phyloP scores from a whole-genome alignment of 2,329 filamentous ascomycete genomes.

The Aschersonia sp. region DNA sequence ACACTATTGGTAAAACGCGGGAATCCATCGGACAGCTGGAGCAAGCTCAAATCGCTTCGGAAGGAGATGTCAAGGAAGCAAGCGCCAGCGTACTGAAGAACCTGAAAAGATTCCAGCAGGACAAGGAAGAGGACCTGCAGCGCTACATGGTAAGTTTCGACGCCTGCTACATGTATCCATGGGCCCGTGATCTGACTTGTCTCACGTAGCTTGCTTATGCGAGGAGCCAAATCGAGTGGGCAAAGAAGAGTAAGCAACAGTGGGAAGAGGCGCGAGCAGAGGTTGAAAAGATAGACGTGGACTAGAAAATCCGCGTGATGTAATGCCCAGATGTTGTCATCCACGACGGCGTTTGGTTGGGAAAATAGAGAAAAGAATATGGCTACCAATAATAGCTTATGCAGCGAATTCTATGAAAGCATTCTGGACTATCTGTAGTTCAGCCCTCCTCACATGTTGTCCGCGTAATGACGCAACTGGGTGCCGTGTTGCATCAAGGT shows the following conservation, averaged over 20 bases:
- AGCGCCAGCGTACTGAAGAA: slow-evolving; percentile 80
- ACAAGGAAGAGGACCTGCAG: slow-evolving; percentile 89
- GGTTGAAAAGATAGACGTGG: slow-evolving; percentile 71
- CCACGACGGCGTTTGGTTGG: no score
- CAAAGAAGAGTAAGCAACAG: slow-evolving; percentile 72
- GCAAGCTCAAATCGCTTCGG: slow-evolving; percentile 76
- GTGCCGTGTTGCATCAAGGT: no score
- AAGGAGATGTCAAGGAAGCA: slow-evolving; percentile 85
- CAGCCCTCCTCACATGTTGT: no score
- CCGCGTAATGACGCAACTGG: no score
- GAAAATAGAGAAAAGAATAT: no score
- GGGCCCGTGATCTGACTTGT: neutral
- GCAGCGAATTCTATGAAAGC: no score
- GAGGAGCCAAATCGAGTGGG: slow-evolving; percentile 88
- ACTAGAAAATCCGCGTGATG: slow-evolving; percentile 12
- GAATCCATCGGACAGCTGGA: slow-evolving; percentile 79
- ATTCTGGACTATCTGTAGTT: no score
- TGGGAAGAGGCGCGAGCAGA: slow-evolving; percentile 86
- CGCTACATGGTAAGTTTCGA: slow-evolving; percentile 74
- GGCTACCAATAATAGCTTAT: no score
- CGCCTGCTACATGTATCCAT: neutral
- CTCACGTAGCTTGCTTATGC: slow-evolving; percentile 66
- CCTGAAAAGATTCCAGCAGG: slow-evolving; percentile 78
- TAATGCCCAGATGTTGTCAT: no score
- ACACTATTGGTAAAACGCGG: slow-evolving; percentile 89